Evolutionary conservation across 2,329 filamentous ascomycete species (phyloP).

Genomic region (Diaporthe longicolla): DNA sequence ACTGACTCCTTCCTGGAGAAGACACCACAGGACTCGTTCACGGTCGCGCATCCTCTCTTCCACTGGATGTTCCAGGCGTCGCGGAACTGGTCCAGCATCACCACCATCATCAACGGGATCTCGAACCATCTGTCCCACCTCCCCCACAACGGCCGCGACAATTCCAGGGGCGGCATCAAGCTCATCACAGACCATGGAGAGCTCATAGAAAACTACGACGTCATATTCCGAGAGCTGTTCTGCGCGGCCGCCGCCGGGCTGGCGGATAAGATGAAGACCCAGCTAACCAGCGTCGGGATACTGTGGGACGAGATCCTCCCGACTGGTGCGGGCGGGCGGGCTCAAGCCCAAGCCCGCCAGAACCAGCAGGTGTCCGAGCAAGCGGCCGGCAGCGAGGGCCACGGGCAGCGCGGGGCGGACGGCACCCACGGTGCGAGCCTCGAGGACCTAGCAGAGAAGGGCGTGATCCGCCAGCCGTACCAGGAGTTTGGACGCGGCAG

Average conservation of each 20-base stretch:
- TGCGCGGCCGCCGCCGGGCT: constrained; percentile 84
- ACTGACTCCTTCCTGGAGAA: constrained; percentile 82
- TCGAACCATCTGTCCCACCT: constrained; percentile 74
- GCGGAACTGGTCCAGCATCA: constrained; percentile 80
- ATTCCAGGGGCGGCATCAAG: constrained; percentile 55
- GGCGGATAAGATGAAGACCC: constrained; percentile 74
- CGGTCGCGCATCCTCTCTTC: constrained; percentile 82
- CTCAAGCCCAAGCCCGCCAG: constrained; percentile 30
- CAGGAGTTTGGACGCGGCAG: constrained; percentile 76
- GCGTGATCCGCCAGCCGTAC: constrained; percentile 46
- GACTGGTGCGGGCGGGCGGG: constrained; percentile 63
- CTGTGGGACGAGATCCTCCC: constrained; percentile 83
- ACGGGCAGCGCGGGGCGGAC: constrained; percentile 6
- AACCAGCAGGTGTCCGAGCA: constrained; percentile 34
- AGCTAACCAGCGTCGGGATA: constrained; percentile 74
- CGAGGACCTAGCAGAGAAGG: constrained; percentile 60
- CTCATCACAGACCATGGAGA: constrained; percentile 68
- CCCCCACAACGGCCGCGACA: constrained; percentile 55
- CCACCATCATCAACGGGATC: constrained; percentile 80
- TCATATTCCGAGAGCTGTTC: constrained; percentile 86
- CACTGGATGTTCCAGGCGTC: constrained; percentile 90
- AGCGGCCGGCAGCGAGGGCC: constrained; percentile 36
- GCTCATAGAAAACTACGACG: constrained; percentile 77
- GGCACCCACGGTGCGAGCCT: constrained; percentile 31
- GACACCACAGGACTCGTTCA: constrained; percentile 77